These are phyloP conservation scores for Epichloe bromicola DNA, from an alignment of 2,329 filamentous ascomycete species.

Conservation along the genomic window DNA sequence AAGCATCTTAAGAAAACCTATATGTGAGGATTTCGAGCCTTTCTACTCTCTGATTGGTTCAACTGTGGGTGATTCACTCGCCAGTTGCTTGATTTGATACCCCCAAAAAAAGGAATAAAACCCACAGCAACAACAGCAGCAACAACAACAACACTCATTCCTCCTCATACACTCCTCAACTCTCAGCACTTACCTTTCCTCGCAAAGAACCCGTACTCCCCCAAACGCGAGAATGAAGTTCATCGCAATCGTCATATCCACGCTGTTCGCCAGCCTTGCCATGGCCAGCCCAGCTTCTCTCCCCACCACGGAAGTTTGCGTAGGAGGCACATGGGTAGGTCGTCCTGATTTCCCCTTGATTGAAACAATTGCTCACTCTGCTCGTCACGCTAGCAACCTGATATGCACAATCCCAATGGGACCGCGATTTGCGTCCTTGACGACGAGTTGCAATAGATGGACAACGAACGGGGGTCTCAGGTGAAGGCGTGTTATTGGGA, in stretches of 20 bases:
- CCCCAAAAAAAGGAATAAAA: too few species aligned
- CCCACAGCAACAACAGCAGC: too few species aligned
- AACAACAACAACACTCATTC: too few species aligned
- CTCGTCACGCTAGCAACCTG: neutral
- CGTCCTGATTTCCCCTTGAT: neutral
- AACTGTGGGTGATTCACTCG: too few species aligned
- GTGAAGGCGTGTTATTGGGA: too few species aligned
- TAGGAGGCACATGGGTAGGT: neutral
- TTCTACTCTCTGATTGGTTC: too few species aligned
- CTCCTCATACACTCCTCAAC: too few species aligned
- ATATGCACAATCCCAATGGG: neutral
- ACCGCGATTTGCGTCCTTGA: neutral
- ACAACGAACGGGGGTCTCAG: neutral
- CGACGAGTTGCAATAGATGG: neutral
- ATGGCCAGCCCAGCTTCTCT: neutral
- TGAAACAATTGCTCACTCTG: neutral
- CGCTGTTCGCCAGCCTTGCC: neutral
- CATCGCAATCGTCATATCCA: neutral
- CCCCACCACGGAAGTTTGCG: neutral
- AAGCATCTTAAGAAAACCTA: too few species aligned
- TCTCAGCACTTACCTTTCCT: neutral
- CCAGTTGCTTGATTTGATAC: too few species aligned
- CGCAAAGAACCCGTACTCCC: neutral
- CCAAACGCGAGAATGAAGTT: neutral
- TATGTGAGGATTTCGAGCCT: too few species aligned